These are phyloP conservation scores for Coemansia reversa DNA, from an alignment of 192 early-diverging fungal species.

Conservation along the genomic window DNA sequence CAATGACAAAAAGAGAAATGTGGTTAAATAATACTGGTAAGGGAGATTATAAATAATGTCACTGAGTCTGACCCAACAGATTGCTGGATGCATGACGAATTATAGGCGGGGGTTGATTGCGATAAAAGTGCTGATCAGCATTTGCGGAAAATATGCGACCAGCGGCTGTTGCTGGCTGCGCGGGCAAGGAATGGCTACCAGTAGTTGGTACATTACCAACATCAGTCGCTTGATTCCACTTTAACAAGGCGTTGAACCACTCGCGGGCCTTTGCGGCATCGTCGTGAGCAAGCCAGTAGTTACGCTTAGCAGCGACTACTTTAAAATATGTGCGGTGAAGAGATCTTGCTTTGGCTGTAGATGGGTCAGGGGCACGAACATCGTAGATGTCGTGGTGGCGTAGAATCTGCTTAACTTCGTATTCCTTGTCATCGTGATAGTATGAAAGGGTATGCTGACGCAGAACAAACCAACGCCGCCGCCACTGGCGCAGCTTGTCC, in stretches of 20 bases:
- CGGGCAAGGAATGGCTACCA: constrained; percentile 24
- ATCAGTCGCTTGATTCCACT: constrained; percentile 22
- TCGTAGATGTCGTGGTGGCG: constrained; percentile 38
- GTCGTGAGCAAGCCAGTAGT: constrained; percentile 55
- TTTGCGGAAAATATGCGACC: constrained; percentile 6
- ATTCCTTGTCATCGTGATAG: constrained; percentile 46
- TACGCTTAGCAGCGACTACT: constrained; percentile 41
- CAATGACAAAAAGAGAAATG: not conserved
- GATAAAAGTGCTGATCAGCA: not conserved
- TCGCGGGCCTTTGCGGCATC: constrained; percentile 28
- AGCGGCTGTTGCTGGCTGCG: constrained; percentile 6
- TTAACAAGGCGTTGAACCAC: constrained; percentile 39
- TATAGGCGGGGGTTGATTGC: not conserved
- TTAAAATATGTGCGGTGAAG: constrained; percentile 47
- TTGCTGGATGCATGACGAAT: constrained; percentile 1
- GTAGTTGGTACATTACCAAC: constrained; percentile 1
- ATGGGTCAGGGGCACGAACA: constrained; percentile 47
- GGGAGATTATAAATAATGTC: not conserved
- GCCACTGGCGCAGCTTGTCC: constrained; percentile 54
- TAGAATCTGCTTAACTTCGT: constrained; percentile 53
- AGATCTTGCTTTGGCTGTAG: constrained; percentile 47
- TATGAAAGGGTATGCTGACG: constrained; percentile 53
- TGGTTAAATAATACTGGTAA: not conserved
- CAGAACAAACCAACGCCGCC: constrained; percentile 56
- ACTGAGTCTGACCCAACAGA: not conserved